phyloP scores from a whole-genome alignment of 108 stramenopile species.

The Nitzschia inconspicua region DNA sequence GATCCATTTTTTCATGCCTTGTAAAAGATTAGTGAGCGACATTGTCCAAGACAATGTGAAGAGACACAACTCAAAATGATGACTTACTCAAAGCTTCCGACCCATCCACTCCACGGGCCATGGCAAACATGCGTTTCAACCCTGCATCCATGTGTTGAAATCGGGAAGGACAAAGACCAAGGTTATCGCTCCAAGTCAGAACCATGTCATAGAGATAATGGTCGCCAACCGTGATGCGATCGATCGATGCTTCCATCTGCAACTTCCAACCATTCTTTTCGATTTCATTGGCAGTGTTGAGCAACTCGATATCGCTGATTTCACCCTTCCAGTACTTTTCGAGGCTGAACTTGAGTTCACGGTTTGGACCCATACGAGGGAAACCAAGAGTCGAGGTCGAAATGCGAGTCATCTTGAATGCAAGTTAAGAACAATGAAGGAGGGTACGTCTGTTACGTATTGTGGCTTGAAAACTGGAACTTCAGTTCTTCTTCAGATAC shows the following conservation, averaged over 20 bases:
- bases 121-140: slow-evolving; percentile 47
- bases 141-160: slow-evolving; percentile 28
- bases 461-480: too few species aligned
- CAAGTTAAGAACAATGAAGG: not conserved
- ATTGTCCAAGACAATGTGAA: not conserved
- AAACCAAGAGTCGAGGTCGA: slow-evolving; percentile 45
- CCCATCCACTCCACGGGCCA: slow-evolving; percentile 55
- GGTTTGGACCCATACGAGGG: slow-evolving; percentile 62
- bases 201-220: slow-evolving; percentile 54
- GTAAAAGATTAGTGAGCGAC: not conserved
- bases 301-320: slow-evolving; percentile 16
- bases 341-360: slow-evolving; percentile 64
- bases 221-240: slow-evolving; percentile 48
- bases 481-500: too few species aligned
- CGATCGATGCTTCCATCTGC: slow-evolving; percentile 47
- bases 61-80: not conserved
- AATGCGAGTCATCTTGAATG: slow-evolving; percentile 21
- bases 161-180: slow-evolving; percentile 28
- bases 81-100: slow-evolving; percentile 47
- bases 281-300: slow-evolving; percentile 22
- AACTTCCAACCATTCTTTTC: slow-evolving; percentile 46
- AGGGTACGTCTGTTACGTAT: too few species aligned
- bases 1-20: slow-evolving; percentile 75
- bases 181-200: slow-evolving; percentile 28
- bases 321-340: slow-evolving; percentile 55